Conservation (phyloP, 345 rosid species). For the Excoecaria cochinchinensis region DNA sequence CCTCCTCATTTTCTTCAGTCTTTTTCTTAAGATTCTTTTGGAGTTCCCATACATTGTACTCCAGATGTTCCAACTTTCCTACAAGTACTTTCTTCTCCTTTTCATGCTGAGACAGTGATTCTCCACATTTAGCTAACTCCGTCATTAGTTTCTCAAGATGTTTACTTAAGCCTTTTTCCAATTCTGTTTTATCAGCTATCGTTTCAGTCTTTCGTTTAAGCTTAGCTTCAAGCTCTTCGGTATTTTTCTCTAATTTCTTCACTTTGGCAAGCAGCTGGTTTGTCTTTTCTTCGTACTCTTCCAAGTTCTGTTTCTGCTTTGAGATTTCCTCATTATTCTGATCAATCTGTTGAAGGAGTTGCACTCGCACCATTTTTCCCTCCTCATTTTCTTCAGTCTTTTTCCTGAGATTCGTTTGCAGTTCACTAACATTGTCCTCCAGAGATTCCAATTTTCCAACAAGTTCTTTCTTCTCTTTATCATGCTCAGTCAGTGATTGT, state of each 20-base stretch:
- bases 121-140: too few species aligned
- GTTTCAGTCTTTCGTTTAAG: too few species aligned
- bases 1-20: conserved; percentile 42
- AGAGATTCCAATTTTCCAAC: conserved; percentile 31
- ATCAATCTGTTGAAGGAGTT: conserved; percentile 42
- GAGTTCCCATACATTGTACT: conserved; percentile 43
- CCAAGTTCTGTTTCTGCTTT: conserved; percentile 29
- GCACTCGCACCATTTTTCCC: conserved; percentile 33
- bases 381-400: conserved; percentile 42
- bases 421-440: conserved; percentile 45
- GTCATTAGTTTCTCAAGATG: too few species aligned
- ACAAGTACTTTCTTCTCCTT: conserved; percentile 41
- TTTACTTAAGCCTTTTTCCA: too few species aligned
- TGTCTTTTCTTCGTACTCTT: too few species aligned
- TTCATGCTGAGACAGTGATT: background rate
- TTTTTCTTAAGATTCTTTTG: conserved; percentile 39
- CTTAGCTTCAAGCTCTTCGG: too few species aligned
- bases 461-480: conserved; percentile 44
- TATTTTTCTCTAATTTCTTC: too few species aligned
- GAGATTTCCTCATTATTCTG: conserved; percentile 25
- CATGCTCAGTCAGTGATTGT: conserved; percentile 28
- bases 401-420: conserved; percentile 39
- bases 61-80: conserved; percentile 37
- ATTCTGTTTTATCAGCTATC: too few species aligned
- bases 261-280: too few species aligned